Evolutionary conservation across 257 asterid genomes (phyloP), one percentile per base, ranked within the genome.

Genomic region (Capsicum pubescens): DNA sequence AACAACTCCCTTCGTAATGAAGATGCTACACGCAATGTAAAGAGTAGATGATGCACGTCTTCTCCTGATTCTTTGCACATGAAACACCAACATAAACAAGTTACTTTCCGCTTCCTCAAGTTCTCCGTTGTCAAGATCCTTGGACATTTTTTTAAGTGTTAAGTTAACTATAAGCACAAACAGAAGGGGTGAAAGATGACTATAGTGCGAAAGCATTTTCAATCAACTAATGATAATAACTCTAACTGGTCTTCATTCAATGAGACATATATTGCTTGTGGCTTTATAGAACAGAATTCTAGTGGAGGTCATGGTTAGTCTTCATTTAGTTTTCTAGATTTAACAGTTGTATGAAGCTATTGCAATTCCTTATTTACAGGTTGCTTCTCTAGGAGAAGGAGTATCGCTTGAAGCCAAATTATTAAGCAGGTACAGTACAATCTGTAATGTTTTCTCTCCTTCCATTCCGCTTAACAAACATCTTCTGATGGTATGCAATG

Each of bases 321-420:
- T 26, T 74, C 8, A 4, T 70, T 68, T 82, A 60, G 17, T 48
- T 58, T 59, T 60, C 54, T 61, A 32, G 84, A 58, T 60, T 63
- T 46, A 81, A 81, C 58, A 21, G 46, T 82, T 55, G 46, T 42
- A 36, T 52, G 55, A 82, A 67, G 59, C 58, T 66, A 58, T 21
- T 59, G 72, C 19, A 42, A 84, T 69, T 72, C 39, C 71, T 36
- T 83, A 12, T 46, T 74, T 69, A 42, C 91, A 97, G 99, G 99
- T 97, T 88, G 98, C 99, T 89, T 87, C 97, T 85, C 93, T 92
- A 74, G 99, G 99, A 61, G 99, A 95, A 90, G 99, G 99, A 87
- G 93, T 95, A 59, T 95, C 99, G 5, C 90, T 97, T 91, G 99
- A 97, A 91, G 99, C 99, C 82, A 97, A 97, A 88, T 82, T 95